Evolutionary conservation across 73 alveolate species (phyloP).

Genomic region (Durusdinium trenchii): DNA sequence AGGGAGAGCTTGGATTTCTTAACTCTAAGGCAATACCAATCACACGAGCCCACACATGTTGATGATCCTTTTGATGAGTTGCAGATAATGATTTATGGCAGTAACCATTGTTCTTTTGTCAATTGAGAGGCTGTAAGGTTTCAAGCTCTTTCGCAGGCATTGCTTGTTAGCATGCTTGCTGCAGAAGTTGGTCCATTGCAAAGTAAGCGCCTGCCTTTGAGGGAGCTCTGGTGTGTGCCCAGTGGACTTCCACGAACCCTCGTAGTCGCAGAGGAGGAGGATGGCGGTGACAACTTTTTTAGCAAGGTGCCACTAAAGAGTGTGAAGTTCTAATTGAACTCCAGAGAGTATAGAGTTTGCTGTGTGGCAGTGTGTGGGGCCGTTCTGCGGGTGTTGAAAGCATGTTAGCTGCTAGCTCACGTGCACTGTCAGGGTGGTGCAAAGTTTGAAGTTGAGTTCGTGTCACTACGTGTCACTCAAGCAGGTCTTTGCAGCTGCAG

Average conservation of each 20-base stretch:
- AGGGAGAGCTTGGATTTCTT: too few relatives aligned
- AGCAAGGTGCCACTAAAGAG: neutral
- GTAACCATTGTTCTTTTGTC: too few relatives aligned
- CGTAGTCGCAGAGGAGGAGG: constrained; percentile 51
- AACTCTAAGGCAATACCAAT: too few relatives aligned
- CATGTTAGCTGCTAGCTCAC: neutral
- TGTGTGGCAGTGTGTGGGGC: neutral
- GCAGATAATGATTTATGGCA: too few relatives aligned
- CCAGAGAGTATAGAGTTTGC: neutral
- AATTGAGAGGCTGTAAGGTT: too few relatives aligned
- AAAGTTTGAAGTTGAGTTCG: neutral
- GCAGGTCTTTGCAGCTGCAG: constrained; percentile 78
- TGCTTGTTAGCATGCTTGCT: too few relatives aligned
- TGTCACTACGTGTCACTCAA: neutral
- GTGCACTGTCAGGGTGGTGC: neutral
- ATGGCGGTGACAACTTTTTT: neutral
- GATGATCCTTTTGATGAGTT: too few relatives aligned
- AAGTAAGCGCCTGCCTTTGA: too few relatives aligned
- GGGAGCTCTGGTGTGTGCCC: neutral
- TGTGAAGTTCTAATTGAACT: too few relatives aligned
- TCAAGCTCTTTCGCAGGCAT: too few relatives aligned
- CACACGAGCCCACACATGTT: too few relatives aligned
- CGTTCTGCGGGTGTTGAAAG: neutral
- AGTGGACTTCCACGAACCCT: constrained; percentile 41
- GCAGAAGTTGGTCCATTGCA: too few relatives aligned